Percentiles rank a stretch among this genome's conserved stretches.
These are phyloP conservation scores for Cyberlindnera suaveolens DNA, from an alignment of 805 yeast genomes.

Conservation along the genomic window DNA sequence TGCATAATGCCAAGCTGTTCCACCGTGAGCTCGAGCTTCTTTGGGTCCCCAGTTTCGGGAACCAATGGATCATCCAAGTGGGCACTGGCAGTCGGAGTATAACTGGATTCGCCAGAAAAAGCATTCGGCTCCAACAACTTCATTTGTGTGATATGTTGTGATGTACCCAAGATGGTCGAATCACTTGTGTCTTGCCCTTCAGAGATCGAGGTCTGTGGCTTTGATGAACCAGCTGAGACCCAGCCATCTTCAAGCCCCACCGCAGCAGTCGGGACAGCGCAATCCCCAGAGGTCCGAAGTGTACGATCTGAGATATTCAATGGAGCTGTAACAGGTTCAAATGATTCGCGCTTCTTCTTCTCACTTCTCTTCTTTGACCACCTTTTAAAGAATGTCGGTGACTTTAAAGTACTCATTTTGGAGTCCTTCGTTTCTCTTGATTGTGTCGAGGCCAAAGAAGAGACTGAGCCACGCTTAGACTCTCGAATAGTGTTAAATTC, in stretches of 20 bases:
- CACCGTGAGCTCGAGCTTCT: slow-evolving; percentile 38
- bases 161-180: too few relatives aligned
- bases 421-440: neutral
- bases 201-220: too few relatives aligned
- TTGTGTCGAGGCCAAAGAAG: neutral
- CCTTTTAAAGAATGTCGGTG: slow-evolving; percentile 19
- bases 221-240: too few relatives aligned
- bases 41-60: neutral
- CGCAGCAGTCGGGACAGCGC: too few relatives aligned
- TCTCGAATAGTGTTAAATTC: neutral
- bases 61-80: neutral
- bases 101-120: too few relatives aligned
- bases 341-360: slow-evolving; percentile 7
- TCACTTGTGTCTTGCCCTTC: too few relatives aligned
- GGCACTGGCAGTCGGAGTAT: too few relatives aligned
- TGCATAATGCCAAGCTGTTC: slow-evolving; percentile 59
- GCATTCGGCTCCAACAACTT: too few relatives aligned
- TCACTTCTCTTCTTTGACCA: slow-evolving; percentile 18
- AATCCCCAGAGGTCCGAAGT: neutral
- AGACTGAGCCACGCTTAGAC: neutral
- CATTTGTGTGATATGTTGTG: too few relatives aligned
- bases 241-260: too few relatives aligned
- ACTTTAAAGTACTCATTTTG: slow-evolving; percentile 4
- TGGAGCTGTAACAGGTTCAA: slow-evolving; percentile 15
- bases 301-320: neutral